These are phyloP conservation scores for Colletotrichum tabaci DNA, from an alignment of 2,329 filamentous ascomycete species.

Conservation along the genomic window DNA sequence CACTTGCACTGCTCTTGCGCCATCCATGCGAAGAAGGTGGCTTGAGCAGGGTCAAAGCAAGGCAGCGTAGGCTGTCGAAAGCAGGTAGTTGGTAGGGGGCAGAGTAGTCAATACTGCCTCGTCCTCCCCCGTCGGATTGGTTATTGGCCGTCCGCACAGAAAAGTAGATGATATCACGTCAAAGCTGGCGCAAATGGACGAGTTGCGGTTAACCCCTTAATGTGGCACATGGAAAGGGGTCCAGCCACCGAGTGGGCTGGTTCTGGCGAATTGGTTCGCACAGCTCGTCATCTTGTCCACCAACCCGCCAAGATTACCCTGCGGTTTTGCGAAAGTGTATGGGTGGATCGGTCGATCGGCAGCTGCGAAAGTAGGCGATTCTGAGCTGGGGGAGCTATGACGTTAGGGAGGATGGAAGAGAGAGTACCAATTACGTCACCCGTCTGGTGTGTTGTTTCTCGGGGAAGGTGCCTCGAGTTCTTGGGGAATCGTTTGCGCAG, in stretches of 20 bases:
- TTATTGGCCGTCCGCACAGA: neutral
- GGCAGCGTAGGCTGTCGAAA: slow-evolving; percentile 4
- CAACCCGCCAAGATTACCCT: slow-evolving; percentile 31
- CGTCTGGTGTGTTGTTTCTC: neutral
- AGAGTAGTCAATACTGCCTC: slow-evolving; percentile 7
- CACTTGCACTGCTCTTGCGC: neutral
- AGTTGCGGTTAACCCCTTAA: slow-evolving; percentile 21
- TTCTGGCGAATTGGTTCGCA: slow-evolving; percentile 13
- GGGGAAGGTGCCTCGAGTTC: neutral
- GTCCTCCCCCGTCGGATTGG: slow-evolving; percentile 1
- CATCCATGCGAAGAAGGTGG: slow-evolving; percentile 12
- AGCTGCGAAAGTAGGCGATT: slow-evolving; percentile 24
- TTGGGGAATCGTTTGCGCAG: neutral
- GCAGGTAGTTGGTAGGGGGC: slow-evolving; percentile 9
- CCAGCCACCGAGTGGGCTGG: slow-evolving; percentile 23
- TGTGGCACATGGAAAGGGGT: slow-evolving; percentile 13
- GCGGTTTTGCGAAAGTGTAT: slow-evolving; percentile 10
- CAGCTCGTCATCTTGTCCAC: slow-evolving; percentile 35
- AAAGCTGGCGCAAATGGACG: slow-evolving; percentile 32
- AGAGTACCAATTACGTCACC: slow-evolving; percentile 28
- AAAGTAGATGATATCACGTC: slow-evolving; percentile 22
- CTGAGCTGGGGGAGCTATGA: slow-evolving; percentile 28
- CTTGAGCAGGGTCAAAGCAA: slow-evolving; percentile 21
- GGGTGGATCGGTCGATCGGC: slow-evolving; percentile 29
- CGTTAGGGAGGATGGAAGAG: slow-evolving; percentile 8